Evolutionary conservation across 2,329 filamentous ascomycete genomes (phyloP).

Genomic region (Colletotrichum tabaci): DNA sequence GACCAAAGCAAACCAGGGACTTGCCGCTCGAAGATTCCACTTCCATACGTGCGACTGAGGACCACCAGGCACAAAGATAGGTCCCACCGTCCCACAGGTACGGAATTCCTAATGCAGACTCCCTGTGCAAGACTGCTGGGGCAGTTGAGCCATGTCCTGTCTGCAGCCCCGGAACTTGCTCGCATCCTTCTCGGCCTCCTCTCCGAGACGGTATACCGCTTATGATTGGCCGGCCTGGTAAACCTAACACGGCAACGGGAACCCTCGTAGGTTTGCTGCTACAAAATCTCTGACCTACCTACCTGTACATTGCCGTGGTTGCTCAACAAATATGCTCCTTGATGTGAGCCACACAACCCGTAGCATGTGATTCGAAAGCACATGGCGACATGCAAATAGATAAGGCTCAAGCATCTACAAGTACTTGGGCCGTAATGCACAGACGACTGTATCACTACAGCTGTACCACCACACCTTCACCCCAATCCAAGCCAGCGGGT

Average conservation of each 20-base stretch:
- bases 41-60: conserved; percentile 6
- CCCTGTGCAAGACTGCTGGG: too few species aligned
- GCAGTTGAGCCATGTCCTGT: background rate
- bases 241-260: background rate
- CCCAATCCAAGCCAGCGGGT: background rate
- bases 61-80: background rate
- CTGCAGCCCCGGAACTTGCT: background rate
- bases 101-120: background rate
- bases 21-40: conserved; percentile 1
- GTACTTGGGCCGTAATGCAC: background rate
- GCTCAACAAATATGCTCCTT: background rate
- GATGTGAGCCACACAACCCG: background rate
- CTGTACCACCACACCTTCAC: background rate
- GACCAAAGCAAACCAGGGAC: conserved; percentile 2
- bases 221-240: background rate
- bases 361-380: background rate
- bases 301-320: background rate
- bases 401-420: background rate
- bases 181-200: background rate
- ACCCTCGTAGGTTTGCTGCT: too few species aligned
- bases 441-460: background rate
- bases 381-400: background rate
- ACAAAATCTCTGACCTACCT: background rate
- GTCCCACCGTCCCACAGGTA: background rate
- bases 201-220: background rate